Evolutionary conservation across 805 yeast genomes (phyloP).

Genomic region (Yarrowia bubula): DNA sequence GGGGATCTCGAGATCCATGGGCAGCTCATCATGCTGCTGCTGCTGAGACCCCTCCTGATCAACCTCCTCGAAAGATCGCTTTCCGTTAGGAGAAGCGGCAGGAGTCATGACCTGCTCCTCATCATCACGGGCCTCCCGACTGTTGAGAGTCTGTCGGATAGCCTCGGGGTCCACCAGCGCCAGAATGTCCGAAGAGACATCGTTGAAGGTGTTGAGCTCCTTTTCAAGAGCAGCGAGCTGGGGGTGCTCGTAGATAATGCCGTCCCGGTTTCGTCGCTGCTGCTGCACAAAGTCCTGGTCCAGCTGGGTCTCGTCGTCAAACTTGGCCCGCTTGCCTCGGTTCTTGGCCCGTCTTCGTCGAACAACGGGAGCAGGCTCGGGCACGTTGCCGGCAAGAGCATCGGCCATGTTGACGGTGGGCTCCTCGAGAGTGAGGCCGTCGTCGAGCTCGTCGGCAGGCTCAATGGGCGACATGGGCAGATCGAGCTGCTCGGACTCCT

Average conservation of each 20-base stretch:
- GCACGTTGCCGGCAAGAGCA: conserved; percentile 20
- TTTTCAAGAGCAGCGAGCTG: not conserved
- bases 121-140: conserved; percentile 10
- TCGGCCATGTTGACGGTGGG: conserved; percentile 21
- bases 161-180: conserved; percentile 14
- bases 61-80: conserved; percentile 19
- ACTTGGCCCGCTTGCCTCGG: conserved; percentile 27
- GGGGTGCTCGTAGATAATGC: conserved; percentile 8
- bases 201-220: not conserved
- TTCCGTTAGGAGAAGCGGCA: conserved; percentile 24
- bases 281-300: conserved; percentile 24
- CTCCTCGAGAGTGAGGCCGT: conserved; percentile 17
- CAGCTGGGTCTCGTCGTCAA: conserved; percentile 20
- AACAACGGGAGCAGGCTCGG: not conserved
- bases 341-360: not conserved
- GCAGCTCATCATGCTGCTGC: not conserved
- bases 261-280: conserved; percentile 18
- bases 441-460: conserved; percentile 5
- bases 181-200: not conserved
- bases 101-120: conserved; percentile 26
- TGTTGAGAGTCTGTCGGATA: conserved; percentile 1
- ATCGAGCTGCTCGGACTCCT: conserved; percentile 10
- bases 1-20: conserved; percentile 4
- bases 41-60: not conserved
- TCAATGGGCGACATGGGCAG: conserved; percentile 25